phyloP scores from a whole-genome alignment of 352 stramenopile species.

The Globisporangium sylvaticum region DNA sequence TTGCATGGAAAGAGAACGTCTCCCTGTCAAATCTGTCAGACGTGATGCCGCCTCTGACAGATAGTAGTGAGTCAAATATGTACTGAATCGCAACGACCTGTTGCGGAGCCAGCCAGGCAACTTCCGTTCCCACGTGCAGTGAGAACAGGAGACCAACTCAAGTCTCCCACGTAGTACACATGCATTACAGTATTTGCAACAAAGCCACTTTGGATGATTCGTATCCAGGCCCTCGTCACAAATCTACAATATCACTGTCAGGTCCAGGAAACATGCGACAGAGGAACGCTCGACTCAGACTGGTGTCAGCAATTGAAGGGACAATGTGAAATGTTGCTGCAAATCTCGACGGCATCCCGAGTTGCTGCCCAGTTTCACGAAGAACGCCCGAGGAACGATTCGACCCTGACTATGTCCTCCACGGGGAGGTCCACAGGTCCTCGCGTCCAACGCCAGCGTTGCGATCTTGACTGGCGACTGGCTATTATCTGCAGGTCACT shows the following conservation, averaged over 20 bases:
- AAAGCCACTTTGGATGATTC: background rate
- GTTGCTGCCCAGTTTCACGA: background rate
- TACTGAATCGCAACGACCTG: too few relatives aligned
- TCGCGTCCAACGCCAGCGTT: background rate
- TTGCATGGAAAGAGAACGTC: too few relatives aligned
- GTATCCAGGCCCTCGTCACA: background rate
- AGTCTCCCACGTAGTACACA: too few relatives aligned
- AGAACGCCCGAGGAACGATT: background rate
- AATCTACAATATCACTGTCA: background rate
- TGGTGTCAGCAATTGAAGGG: background rate
- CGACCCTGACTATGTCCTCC: conserved; percentile 1
- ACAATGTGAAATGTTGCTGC: background rate
- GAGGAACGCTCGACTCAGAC: background rate
- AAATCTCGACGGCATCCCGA: background rate
- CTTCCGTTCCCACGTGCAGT: background rate
- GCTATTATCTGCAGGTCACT: background rate
- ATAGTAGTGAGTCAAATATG: too few relatives aligned
- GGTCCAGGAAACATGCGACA: background rate
- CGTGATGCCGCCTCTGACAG: too few relatives aligned
- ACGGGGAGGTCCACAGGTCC: background rate
- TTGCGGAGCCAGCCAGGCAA: too few relatives aligned
- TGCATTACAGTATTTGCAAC: background rate
- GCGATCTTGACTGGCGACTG: background rate
- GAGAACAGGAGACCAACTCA: background rate
- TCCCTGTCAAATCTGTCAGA: too few relatives aligned